Evolutionary conservation across 805 yeast species (phyloP).

Genomic region (Scheffersomyces ergatensis): DNA sequence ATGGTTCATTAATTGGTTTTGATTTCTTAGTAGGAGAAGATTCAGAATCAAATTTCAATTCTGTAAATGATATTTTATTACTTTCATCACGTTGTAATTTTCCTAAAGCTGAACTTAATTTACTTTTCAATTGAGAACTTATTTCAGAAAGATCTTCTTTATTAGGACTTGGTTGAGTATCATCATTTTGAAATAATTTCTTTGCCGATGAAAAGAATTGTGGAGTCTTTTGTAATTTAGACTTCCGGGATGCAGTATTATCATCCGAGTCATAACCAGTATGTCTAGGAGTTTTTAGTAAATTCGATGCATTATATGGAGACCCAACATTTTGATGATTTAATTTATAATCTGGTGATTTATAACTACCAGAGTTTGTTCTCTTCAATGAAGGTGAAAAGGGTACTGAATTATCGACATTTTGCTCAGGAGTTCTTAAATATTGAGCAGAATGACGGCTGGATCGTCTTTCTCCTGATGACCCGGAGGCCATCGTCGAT

Average conservation of each 20-base stretch:
- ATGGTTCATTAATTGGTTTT: slow-evolving; percentile 3
- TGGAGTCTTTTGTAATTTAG: slow-evolving; percentile 36
- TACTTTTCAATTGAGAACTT: slow-evolving; percentile 34
- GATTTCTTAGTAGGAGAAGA: slow-evolving; percentile 25
- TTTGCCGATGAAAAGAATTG: slow-evolving; percentile 39
- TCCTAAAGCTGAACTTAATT: slow-evolving; percentile 39
- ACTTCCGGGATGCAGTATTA: slow-evolving; percentile 14
- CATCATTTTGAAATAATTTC: slow-evolving; percentile 31
- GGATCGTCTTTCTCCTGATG: slow-evolving; percentile 5
- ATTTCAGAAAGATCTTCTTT: slow-evolving; percentile 37
- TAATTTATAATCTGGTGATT: slow-evolving; percentile 33
- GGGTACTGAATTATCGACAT: slow-evolving; percentile 20
- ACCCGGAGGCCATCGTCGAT: slow-evolving; percentile 1
- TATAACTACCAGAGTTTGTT: slow-evolving; percentile 23
- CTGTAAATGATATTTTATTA: slow-evolving; percentile 29
- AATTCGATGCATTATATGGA: slow-evolving; percentile 22
- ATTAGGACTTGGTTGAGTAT: slow-evolving; percentile 11
- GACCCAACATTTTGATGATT: slow-evolving; percentile 21
- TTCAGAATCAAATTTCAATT: slow-evolving; percentile 20
- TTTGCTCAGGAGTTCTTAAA: slow-evolving; percentile 37
- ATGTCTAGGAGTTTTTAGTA: slow-evolving; percentile 33
- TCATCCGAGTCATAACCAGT: slow-evolving; percentile 30
- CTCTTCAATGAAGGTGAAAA: slow-evolving; percentile 40
- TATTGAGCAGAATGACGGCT: slow-evolving; percentile 26
- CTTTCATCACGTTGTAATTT: slow-evolving; percentile 29